Evolutionary conservation across 2,329 filamentous ascomycete species (phyloP).

Genomic region (Colletotrichum sp.): DNA sequence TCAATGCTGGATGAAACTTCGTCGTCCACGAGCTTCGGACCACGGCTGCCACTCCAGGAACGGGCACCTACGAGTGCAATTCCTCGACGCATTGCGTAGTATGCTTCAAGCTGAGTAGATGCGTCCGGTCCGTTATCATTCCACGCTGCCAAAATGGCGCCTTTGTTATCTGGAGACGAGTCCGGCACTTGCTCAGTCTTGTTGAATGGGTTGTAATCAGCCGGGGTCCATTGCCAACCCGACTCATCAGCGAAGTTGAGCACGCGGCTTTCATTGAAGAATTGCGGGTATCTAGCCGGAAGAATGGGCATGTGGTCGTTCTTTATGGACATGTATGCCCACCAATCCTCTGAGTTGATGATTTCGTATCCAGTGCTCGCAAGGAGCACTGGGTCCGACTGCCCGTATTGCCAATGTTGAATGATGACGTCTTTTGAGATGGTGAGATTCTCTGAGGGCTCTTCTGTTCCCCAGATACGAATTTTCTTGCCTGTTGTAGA

Average conservation of each 20-base stretch:
- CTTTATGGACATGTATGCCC: conserved; percentile 59
- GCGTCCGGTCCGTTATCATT: conserved; percentile 53
- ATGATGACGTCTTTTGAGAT: conserved; percentile 43
- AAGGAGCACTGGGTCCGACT: conserved; percentile 48
- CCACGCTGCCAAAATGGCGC: conserved; percentile 48
- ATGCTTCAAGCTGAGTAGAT: conserved; percentile 50
- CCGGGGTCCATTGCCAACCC: conserved; percentile 50
- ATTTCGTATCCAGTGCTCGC: conserved; percentile 38
- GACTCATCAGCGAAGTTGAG: conserved; percentile 45
- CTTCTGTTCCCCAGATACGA: conserved; percentile 56
- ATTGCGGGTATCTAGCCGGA: conserved; percentile 49
- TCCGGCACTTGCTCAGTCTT: conserved; percentile 38
- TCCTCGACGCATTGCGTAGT: conserved; percentile 48
- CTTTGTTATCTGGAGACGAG: conserved; percentile 31
- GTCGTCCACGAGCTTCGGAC: conserved; percentile 29
- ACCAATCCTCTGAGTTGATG: conserved; percentile 54
- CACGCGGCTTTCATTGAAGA: conserved; percentile 47
- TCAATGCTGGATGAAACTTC: conserved; percentile 37
- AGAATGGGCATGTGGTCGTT: conserved; percentile 53
- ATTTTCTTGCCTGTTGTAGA: conserved; percentile 41
- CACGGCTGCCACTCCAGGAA: conserved; percentile 45
- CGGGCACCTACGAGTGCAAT: conserved; percentile 43
- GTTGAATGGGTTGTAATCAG: conserved; percentile 47
- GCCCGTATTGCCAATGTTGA: conserved; percentile 43
- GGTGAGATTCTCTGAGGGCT: conserved; percentile 40